Evolutionary conservation across 768 basidiomycete species (phyloP), one percentile per base, ranked within the genome.

Genomic region (Thelephora aurantiotincta): DNA sequence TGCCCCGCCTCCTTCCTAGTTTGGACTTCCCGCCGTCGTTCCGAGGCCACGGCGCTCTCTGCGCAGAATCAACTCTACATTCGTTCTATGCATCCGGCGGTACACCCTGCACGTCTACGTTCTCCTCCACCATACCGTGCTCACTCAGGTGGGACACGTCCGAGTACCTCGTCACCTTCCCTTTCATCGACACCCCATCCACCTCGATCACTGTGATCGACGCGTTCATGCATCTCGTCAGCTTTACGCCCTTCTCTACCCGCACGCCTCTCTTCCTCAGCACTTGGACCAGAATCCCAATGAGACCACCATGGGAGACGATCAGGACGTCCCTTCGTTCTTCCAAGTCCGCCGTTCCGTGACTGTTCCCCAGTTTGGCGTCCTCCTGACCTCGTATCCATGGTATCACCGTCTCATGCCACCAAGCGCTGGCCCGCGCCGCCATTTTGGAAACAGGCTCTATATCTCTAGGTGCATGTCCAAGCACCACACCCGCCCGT

Each of bases 241-340:
- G 16, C 22, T 14, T 7, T n/a, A 41, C 22, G 18, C 18, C 22
- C 4, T 41, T 41, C 18, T 41, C 38, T 14, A 41, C 38, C 11
- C 22, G 16, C 14, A 41, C 38, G 5, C 5, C 9, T 9, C 26
- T 9, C 26, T 30, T 30, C 47, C 65, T 66, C 55, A 85, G 56
- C 35, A 57, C 62, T 16, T 65, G 64, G 49, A 81, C 64, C 47
- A 87, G 65, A 23, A 66, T 64, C 16, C 63, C 61, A 50, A 87
- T 82, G 54, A 74, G 69, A 0, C 74, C 82, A 2, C 82, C 82
- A 48, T 89, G 85, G 36, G 77, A 74, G 50, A 76, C 73, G 11
- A 79, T 71, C 26, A 89, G 67, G 41, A 84, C 65, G 49, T 70
- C 61, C 46, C 60, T 58, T 33, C 69, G 59, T 16, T 54, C 52